Conservation (phyloP, 352 stramenopile species). For the Globisporangium polare region DNA sequence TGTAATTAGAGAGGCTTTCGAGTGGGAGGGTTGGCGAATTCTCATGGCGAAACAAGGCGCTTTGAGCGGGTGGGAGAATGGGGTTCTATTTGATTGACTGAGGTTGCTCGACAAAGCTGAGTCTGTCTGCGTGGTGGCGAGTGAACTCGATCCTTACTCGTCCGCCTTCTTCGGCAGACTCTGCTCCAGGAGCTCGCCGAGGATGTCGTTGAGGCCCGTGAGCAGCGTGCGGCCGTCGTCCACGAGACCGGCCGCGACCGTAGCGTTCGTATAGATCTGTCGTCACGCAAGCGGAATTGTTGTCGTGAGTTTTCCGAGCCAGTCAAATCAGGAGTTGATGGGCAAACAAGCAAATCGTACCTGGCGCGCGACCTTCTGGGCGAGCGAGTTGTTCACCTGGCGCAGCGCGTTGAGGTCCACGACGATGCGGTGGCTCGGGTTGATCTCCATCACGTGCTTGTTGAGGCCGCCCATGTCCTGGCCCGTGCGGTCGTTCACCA, state of each 20-base stretch:
- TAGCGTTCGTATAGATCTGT: constrained; percentile 98
- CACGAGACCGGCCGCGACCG: constrained; percentile 97
- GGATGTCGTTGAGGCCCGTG: constrained; percentile 94
- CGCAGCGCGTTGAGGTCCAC: constrained; percentile 89
- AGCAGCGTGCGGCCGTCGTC: constrained; percentile 98
- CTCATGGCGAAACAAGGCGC: not conserved
- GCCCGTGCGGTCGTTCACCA: constrained; percentile 90
- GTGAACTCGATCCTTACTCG: constrained; percentile 17
- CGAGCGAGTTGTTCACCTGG: constrained; percentile 77
- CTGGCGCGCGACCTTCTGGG: constrained; percentile 81
- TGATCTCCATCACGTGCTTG: constrained; percentile 99
- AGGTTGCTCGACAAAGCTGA: not conserved
- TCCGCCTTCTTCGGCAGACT: constrained; percentile 47
- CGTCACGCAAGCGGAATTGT: constrained; percentile 30
- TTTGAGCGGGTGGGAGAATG: not conserved
- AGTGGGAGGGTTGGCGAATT: not conserved
- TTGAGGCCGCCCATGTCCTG: constrained; percentile 42
- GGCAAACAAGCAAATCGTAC: constrained; percentile 21
- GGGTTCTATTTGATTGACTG: not conserved
- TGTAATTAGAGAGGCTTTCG: not conserved
- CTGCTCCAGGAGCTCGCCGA: constrained; percentile 82
- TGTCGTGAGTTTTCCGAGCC: not conserved
- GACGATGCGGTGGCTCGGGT: constrained; percentile 97
- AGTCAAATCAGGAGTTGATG: not conserved
- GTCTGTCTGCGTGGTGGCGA: not conserved